Base-by-base conservation (phyloP, 352 stramenopile species). In the Thraustochytrium sp. region DNA sequence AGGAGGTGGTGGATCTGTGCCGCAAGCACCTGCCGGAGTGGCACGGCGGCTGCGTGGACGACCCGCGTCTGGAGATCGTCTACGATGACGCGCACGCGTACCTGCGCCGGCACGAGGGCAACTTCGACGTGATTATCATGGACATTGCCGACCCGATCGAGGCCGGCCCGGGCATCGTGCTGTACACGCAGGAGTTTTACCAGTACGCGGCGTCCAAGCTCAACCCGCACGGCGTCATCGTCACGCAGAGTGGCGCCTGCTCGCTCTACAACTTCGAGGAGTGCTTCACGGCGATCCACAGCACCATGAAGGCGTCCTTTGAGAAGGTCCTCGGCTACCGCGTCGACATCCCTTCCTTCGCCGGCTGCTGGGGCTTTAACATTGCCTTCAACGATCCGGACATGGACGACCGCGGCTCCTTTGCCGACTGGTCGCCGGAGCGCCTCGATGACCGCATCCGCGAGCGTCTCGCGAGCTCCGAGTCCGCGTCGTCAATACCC, bases 51-150 rank as follows among this genome's bases (percentile, higher is more conserved):
- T 90, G 88, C 61, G 93, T 95, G 26, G 91, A 95, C 61, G 92
- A 98, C 90, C 90, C 93, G 16, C 92, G 94, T 56, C 88, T 98
- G 18, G 92, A 98, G 64, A 88, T 98, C 75, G 86, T 72, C 4
- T 84, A 74, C 62, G 76, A 85, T 16, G 84, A 86, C 38, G 84
- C 84, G 3, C 34, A 85, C 31, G 54, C 61, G 23, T 85, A 51
- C 38, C 36, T 86, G 40, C 23, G 48, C 29, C 42, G 29, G 23
- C 18, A 63, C 56, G 74, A 87, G 54, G 62, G 61, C 38, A 87
- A 76, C 13, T 94, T 92, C 80, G 95, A 98, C 85, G 93, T 97
- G n/a, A 96, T 98, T 78, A 96, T 98, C 88, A 97, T 98, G 91
- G 95, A 98, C 86, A 97, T 98, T 82, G 93, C 92, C 29, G 92